These are phyloP conservation scores for Plectosphaerella plurivora DNA, from an alignment of 2,329 filamentous ascomycete species.

Conservation along the genomic window DNA sequence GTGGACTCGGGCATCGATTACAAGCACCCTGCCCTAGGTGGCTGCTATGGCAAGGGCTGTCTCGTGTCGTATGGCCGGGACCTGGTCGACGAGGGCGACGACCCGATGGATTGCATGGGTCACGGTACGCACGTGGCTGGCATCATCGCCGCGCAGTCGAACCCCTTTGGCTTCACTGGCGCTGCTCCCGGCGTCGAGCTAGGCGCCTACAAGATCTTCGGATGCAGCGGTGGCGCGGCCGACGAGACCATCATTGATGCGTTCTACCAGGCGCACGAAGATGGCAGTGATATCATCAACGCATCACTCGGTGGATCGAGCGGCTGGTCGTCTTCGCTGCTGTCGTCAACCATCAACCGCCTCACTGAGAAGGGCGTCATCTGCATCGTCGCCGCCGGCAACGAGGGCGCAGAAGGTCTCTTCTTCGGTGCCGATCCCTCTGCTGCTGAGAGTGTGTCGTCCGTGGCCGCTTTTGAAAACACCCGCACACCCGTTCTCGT, in stretches of 20 bases:
- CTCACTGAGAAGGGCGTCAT: conserved; percentile 51
- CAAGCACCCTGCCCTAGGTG: conserved; percentile 57
- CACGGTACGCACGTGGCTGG: conserved; percentile 61
- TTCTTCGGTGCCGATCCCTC: conserved; percentile 47
- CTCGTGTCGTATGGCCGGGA: conserved; percentile 55
- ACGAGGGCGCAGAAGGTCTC: conserved; percentile 38
- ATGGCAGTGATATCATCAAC: conserved; percentile 54
- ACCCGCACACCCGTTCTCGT: conserved; percentile 34
- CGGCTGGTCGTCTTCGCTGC: conserved; percentile 49
- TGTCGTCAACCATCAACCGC: conserved; percentile 43
- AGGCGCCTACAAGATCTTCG: conserved; percentile 54
- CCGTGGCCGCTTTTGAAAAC: conserved; percentile 48
- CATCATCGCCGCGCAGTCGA: conserved; percentile 54
- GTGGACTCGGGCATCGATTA: conserved; percentile 58
- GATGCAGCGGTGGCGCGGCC: conserved; percentile 43
- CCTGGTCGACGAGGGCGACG: conserved; percentile 43
- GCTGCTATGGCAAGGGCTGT: conserved; percentile 57
- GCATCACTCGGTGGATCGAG: conserved; percentile 46
- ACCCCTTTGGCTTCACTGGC: conserved; percentile 51
- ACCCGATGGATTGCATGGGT: conserved; percentile 52
- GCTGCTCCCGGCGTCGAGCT: conserved; percentile 52
- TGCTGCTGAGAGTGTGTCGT: conserved; percentile 40
- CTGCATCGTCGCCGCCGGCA: conserved; percentile 49
- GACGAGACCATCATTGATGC: conserved; percentile 57
- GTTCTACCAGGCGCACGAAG: conserved; percentile 56